Evolutionary conservation across 2,329 filamentous ascomycete genomes (phyloP).

Genomic region (Xylariaceae sp.): DNA sequence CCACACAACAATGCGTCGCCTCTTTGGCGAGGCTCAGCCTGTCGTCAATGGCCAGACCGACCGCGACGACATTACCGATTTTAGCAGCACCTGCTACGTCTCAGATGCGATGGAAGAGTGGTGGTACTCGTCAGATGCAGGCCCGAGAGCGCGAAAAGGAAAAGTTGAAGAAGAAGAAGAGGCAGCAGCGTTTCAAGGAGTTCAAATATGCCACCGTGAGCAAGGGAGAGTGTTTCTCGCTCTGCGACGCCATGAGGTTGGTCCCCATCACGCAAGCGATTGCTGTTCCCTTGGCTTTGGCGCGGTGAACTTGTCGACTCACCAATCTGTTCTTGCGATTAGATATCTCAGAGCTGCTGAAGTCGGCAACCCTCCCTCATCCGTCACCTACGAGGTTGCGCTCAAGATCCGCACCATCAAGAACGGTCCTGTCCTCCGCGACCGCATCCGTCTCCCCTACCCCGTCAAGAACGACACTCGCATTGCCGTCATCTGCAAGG

Average conservation of each 20-base stretch:
- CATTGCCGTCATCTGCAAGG: slow-evolving; percentile 87
- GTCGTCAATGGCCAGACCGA: slow-evolving; percentile 39
- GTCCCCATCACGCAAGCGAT: slow-evolving; percentile 20
- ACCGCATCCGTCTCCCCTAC: slow-evolving; percentile 81
- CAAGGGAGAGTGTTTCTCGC: slow-evolving; percentile 65
- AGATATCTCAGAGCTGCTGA: slow-evolving; percentile 90
- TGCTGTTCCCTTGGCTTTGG: background rate
- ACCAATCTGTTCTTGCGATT: background rate
- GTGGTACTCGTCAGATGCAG: slow-evolving; percentile 27
- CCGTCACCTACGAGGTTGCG: slow-evolving; percentile 82
- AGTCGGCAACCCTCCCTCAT: slow-evolving; percentile 70
- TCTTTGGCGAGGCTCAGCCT: slow-evolving; percentile 49
- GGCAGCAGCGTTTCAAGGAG: slow-evolving; percentile 60
- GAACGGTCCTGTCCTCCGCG: slow-evolving; percentile 81
- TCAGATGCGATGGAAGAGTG: slow-evolving; percentile 41
- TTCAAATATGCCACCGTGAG: slow-evolving; percentile 60
- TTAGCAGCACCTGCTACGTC: slow-evolving; percentile 45
- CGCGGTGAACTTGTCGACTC: background rate
- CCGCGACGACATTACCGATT: slow-evolving; percentile 40
- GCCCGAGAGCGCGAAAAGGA: slow-evolving; percentile 47
- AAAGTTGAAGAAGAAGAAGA: slow-evolving; percentile 50
- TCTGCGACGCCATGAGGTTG: slow-evolving; percentile 91
- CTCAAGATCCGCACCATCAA: slow-evolving; percentile 78
- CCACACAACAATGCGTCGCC: slow-evolving; percentile 49
- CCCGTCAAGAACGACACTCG: slow-evolving; percentile 82